These are phyloP conservation scores for Aspergillus ochraceoroseus DNA, from an alignment of 2,329 filamentous ascomycete genomes.

Conservation along the genomic window DNA sequence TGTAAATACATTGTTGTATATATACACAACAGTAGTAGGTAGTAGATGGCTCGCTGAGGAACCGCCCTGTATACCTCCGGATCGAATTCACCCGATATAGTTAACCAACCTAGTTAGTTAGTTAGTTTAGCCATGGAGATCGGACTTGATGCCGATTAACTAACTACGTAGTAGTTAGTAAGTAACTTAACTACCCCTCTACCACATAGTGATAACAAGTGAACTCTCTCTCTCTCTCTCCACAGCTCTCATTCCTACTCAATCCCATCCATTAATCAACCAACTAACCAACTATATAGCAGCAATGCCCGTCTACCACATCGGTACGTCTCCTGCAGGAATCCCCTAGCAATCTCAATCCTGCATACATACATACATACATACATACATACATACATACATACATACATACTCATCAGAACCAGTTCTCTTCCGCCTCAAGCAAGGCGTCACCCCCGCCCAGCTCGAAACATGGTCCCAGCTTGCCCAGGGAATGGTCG, in stretches of 20 bases:
- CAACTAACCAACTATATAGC: not conserved
- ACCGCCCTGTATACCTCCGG: no score
- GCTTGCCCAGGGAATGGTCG: conserved; percentile 37
- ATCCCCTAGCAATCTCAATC: no score
- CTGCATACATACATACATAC: not conserved
- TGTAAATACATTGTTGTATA: no score
- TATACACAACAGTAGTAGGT: no score
- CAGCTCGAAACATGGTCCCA: conserved; percentile 33
- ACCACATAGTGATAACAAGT: not conserved
- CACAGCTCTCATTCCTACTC: not conserved
- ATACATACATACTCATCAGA: conserved; percentile 1
- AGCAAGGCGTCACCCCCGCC: conserved; percentile 34
- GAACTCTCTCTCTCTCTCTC: no score
- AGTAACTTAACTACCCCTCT: not conserved
- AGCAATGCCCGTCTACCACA: conserved; percentile 42
- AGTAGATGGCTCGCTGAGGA: no score
- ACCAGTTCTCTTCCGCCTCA: conserved; percentile 44
- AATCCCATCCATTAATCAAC: not conserved
- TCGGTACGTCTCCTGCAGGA: conserved; percentile 30
- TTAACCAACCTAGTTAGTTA: no score
- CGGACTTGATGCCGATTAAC: no score
- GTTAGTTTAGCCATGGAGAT: no score
- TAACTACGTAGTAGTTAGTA: no score
- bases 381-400: not conserved
- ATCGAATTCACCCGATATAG: not conserved